These are phyloP conservation scores for Castanopsis chinensis DNA, from an alignment of 306 rosid genomes.

Conservation along the genomic window DNA sequence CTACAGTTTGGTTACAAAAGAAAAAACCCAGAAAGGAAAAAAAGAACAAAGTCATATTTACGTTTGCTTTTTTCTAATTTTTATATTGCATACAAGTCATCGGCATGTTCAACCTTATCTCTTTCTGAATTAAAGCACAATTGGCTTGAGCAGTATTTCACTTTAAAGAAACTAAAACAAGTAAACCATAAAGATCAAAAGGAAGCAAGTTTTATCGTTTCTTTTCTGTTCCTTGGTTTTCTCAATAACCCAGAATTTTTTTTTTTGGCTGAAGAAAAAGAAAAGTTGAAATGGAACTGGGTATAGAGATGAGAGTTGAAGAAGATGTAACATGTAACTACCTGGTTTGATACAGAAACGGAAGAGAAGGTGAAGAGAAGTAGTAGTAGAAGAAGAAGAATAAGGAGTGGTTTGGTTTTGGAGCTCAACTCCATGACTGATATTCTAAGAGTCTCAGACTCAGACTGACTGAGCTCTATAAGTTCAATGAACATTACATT, in stretches of 20 bases:
- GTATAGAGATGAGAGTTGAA: neutral
- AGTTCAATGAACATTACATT: neutral
- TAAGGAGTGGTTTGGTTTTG: neutral
- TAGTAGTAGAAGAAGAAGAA: slow-evolving; percentile 1
- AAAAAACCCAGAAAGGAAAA: neutral
- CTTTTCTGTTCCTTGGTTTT: neutral
- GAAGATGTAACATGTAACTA: neutral
- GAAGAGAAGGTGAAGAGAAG: slow-evolving; percentile 26
- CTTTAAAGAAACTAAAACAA: neutral
- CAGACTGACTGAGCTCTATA: neutral
- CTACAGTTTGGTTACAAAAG: neutral
- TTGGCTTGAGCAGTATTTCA: neutral
- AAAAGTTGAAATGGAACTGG: neutral
- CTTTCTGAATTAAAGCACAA: neutral
- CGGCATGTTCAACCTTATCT: neutral
- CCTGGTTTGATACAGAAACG: slow-evolving; percentile 59
- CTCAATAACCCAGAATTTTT: neutral
- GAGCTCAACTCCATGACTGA: slow-evolving; percentile 4
- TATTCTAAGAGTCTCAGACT: neutral
- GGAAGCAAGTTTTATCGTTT: neutral
- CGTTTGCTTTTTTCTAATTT: neutral
- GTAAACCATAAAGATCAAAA: neutral
- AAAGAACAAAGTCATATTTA: neutral
- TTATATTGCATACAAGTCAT: neutral
- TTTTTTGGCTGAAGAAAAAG: neutral